phyloP scores from a whole-genome alignment of 2,329 filamentous ascomycete genomes.

The Xylaria sp. region DNA sequence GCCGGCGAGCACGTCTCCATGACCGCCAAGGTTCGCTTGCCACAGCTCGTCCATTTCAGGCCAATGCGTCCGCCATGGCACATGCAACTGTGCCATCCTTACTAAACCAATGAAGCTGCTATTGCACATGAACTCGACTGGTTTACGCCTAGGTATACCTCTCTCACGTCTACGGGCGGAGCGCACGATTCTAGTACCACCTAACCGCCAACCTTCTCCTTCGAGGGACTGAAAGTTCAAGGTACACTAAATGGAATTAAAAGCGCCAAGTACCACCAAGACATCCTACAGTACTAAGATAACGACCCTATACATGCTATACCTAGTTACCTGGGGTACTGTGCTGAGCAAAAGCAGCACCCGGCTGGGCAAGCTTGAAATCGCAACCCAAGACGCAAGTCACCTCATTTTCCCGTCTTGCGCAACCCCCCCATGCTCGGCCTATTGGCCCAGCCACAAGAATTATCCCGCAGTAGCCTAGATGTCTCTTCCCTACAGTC shows the following conservation, averaged over 20 bases:
- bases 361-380: neutral
- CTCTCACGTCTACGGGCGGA: neutral
- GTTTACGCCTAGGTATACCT: too few relatives aligned
- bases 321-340: neutral
- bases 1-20: neutral
- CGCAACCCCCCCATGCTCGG: neutral
- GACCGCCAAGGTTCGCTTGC: slow-evolving; percentile 5
- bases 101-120: neutral
- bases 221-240: too few relatives aligned
- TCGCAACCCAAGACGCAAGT: slow-evolving; percentile 2
- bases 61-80: neutral
- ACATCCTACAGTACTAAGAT: neutral
- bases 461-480: neutral
- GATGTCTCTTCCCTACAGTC: neutral
- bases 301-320: neutral
- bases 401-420: slow-evolving; percentile 5
- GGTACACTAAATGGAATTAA: too few relatives aligned
- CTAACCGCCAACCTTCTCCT: neutral
- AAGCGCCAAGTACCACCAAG: too few relatives aligned
- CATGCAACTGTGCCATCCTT: neutral
- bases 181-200: neutral
- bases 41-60: slow-evolving; percentile 8
- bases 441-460: slow-evolving; percentile 8
- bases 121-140: neutral
- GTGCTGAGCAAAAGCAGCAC: neutral